Evolutionary conservation across 2,329 filamentous ascomycete genomes (phyloP), one percentile per base, ranked within the genome.

Genomic region (Microsporum canis): DNA sequence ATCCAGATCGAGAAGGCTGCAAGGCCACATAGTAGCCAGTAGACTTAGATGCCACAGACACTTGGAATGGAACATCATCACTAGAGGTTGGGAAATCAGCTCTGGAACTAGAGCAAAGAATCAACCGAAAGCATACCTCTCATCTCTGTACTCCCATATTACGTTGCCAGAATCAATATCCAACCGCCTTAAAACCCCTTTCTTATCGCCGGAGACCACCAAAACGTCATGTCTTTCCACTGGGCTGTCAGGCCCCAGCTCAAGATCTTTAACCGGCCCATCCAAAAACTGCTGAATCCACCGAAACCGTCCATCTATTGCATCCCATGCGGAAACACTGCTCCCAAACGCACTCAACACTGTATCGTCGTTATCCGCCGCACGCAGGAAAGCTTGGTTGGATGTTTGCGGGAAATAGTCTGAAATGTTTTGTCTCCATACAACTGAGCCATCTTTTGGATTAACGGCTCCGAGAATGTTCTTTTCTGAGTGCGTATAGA

Each of bases 401-500:
- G 66, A 45, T 33, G 64, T 65, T 23, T 65, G 67, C 43, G 62
- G 63, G 58, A 74, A 72, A 51, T 78, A 79, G 38, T 75, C 67
- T 56, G 79, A 78, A 36, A 95, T 73, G 59, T 84, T 77, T 70
- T 96, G 92, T 60, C 94, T 83, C 94, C 94, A 99, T 1, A 96
- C 82, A 14, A 96, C 71, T 1, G 83, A 81, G 17, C 94, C 92
- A 70, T 87, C 91, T 71, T 86, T 88, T 1, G 94, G 94, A 68
- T 96, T 95, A 55, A 97, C 82, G 1, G 92, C 92, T 57, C 89
- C 94, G 17, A 99, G 75, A 1, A 96, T 83, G 41, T 86, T 84
- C 57, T 91, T 82, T 62, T 96, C 89, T 65, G 89, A 95, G 51
- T 97, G 78, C 0, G 94, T 95, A 73, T 96, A 99, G 59, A 99